A percentile compares a stretch with the other conserved stretches of the same genome.
Conservation (phyloP, 768 basidiomycete genomes). For the Leccinum arenicola region DNA sequence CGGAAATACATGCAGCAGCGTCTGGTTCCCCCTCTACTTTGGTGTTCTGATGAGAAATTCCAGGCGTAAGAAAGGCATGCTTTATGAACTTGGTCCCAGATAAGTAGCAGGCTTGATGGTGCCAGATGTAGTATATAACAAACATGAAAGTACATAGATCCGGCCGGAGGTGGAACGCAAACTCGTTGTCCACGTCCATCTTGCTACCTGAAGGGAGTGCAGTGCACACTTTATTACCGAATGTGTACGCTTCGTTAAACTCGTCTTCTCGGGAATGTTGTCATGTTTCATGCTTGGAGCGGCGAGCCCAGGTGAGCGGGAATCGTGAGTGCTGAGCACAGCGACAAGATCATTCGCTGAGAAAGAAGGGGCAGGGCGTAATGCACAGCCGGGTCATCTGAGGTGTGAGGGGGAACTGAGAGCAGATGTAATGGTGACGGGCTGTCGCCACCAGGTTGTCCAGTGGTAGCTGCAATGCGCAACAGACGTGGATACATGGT, state of each 20-base stretch:
- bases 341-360: slow-evolving; percentile 26
- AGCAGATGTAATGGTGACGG: slow-evolving; percentile 29
- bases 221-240: slow-evolving; percentile 37
- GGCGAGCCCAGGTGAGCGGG: slow-evolving; percentile 54
- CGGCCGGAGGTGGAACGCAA: slow-evolving; percentile 39
- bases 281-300: slow-evolving; percentile 36
- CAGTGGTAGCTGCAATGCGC: slow-evolving; percentile 1
- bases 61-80: slow-evolving; percentile 37
- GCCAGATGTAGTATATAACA: slow-evolving; percentile 48
- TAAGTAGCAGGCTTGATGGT: slow-evolving; percentile 47
- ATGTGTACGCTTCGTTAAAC: slow-evolving; percentile 58
- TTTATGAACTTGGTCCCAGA: slow-evolving; percentile 71
- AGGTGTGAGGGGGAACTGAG: slow-evolving; percentile 43
- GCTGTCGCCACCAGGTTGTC: background rate
- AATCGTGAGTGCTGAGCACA: slow-evolving; percentile 25
- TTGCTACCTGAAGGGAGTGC: slow-evolving; percentile 30
- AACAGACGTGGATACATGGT: slow-evolving; percentile 46
- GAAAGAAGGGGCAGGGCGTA: slow-evolving; percentile 18
- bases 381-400: slow-evolving; percentile 30
- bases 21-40: slow-evolving; percentile 27
- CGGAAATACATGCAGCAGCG: slow-evolving; percentile 37
- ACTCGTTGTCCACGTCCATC: slow-evolving; percentile 13
- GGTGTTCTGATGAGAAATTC: slow-evolving; percentile 14
- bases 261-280: slow-evolving; percentile 50
- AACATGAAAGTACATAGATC: slow-evolving; percentile 47